A percentile compares a stretch with the other conserved stretches of the same genome.
Evolutionary conservation across 2,329 filamentous ascomycete genomes (phyloP).

Genomic region (Pseudocercospora eumusae): DNA sequence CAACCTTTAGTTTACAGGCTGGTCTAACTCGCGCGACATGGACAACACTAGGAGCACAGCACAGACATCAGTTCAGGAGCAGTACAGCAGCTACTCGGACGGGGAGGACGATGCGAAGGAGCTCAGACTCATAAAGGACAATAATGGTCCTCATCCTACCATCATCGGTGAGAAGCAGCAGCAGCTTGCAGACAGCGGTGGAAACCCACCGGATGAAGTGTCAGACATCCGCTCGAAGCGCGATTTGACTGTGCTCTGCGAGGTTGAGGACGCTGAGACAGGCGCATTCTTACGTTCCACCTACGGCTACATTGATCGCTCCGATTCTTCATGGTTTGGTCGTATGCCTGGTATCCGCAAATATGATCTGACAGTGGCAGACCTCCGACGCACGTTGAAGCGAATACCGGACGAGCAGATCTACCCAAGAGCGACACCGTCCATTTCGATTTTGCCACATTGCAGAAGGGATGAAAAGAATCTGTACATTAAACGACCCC

Average conservation of each 20-base stretch:
- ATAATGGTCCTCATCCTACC: no score
- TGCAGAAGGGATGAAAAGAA: not conserved
- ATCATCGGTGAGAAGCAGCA: no score
- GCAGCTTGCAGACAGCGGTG: no score
- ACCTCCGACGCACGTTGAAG: not conserved
- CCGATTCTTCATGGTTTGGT: slow-evolving; percentile 10
- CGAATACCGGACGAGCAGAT: slow-evolving; percentile 1
- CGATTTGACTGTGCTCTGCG: slow-evolving; percentile 4
- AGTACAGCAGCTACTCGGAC: no score
- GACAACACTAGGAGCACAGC: no score
- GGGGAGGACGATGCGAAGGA: no score
- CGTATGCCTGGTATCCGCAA: slow-evolving; percentile 10
- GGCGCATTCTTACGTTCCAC: slow-evolving; percentile 7
- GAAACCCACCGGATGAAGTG: no score
- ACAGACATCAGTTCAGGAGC: no score
- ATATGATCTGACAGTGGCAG: slow-evolving; percentile 9
- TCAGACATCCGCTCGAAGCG: slow-evolving; percentile 1
- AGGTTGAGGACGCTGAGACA: slow-evolving; percentile 8
- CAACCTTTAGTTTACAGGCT: no score
- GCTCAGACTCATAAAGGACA: no score
- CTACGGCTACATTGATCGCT: slow-evolving; percentile 6
- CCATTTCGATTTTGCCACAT: not conserved
- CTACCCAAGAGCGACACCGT: slow-evolving; percentile 1
- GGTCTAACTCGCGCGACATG: no score
- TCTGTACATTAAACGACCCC: slow-evolving; percentile 10